Base-by-base conservation (phyloP, 345 rosid genomes). In the Bruguiera parviflora region DNA sequence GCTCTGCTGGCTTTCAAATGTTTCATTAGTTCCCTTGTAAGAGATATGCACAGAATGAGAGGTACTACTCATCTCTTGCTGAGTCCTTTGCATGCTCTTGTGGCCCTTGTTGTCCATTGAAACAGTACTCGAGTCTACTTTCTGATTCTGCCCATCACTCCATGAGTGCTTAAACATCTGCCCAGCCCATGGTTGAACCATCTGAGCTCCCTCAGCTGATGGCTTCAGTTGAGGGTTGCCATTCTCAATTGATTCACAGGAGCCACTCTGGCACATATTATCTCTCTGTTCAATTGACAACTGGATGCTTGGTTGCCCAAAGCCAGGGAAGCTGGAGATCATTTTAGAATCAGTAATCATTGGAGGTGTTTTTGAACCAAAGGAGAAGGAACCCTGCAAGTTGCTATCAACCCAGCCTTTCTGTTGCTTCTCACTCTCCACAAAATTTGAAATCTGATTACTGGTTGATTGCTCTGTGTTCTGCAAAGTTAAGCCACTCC, bases 401-500 rank as follows among this genome's bases (percentile, higher is more conserved):
- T 63, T 70, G 66, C 70, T 75, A 70, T 73, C 77, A 63, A 52
- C 70, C 86, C 88, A 82, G 47, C 69, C 58, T 6, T 81, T 61
- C 61, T 71, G 83, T 53, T 72, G 83, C 62, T 75, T 82, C 70
- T 62, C 68, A 67, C 71, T 77, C 22, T 77, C 79, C 72, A 46
- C 46, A 72, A 59, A 60, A 70, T 39, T 58, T 75, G 84, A 63
- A 43, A 64, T 55, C 61, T 72, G 85, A 71, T 74, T 75, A 51
- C 66, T 58, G 46, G 64, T 73, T 25, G 77, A 33, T 39, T 69
- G 79, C 60, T 84, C 84, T 20, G 82, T 63, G 58, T 72, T 75
- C 61, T 63, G 84, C 55, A 77, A 39, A 61, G 79, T 70, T 70
- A 77, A 66, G 65, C 90, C 83, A 80, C 79, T 76, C 89, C 87